phyloP scores from a whole-genome alignment of 2,329 filamentous ascomycete species.

The Xylaria sp. region DNA sequence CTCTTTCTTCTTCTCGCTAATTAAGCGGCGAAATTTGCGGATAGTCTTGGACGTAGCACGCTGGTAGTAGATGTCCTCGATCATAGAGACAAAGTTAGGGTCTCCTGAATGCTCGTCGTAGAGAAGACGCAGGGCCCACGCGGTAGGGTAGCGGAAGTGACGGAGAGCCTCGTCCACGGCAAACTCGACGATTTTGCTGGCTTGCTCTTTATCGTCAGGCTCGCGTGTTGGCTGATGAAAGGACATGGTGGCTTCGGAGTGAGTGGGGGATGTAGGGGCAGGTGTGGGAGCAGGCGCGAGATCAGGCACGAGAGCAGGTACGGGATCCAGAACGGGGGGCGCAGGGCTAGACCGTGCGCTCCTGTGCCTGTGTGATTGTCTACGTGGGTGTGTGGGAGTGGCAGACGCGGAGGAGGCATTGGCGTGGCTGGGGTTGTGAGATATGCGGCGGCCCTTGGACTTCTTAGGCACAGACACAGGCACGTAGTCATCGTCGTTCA shows the following conservation, averaged over 20 bases:
- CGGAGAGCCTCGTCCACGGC: conserved; percentile 69
- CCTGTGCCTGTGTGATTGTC: conserved; percentile 44
- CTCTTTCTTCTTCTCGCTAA: conserved; percentile 67
- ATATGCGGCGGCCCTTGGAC: conserved; percentile 42
- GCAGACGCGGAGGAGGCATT: conserved; percentile 30
- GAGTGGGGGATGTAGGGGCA: conserved; percentile 30
- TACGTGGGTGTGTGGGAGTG: conserved; percentile 38
- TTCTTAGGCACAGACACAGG: conserved; percentile 48
- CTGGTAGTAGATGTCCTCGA: conserved; percentile 68
- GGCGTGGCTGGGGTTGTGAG: conserved; percentile 27
- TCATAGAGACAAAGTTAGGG: conserved; percentile 64
- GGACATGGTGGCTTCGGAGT: conserved; percentile 24
- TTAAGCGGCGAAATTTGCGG: conserved; percentile 61
- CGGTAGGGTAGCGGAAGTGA: conserved; percentile 69
- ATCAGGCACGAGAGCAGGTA: conserved; percentile 18
- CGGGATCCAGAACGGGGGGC: conserved; percentile 18
- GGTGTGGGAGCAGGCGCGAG: conserved; percentile 22
- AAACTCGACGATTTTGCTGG: conserved; percentile 64
- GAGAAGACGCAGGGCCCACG: conserved; percentile 68
- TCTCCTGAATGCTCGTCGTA: conserved; percentile 68
- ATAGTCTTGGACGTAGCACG: conserved; percentile 65
- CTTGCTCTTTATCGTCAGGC: conserved; percentile 56
- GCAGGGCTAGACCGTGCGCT: conserved; percentile 45
- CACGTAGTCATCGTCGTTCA: conserved; percentile 58
- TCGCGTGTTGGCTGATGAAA: conserved; percentile 31